A percentile compares a stretch with the other conserved stretches of the same genome.
These are phyloP conservation scores for Cadophora sp. DNA, from an alignment of 2,329 filamentous ascomycete genomes.

Conservation along the genomic window DNA sequence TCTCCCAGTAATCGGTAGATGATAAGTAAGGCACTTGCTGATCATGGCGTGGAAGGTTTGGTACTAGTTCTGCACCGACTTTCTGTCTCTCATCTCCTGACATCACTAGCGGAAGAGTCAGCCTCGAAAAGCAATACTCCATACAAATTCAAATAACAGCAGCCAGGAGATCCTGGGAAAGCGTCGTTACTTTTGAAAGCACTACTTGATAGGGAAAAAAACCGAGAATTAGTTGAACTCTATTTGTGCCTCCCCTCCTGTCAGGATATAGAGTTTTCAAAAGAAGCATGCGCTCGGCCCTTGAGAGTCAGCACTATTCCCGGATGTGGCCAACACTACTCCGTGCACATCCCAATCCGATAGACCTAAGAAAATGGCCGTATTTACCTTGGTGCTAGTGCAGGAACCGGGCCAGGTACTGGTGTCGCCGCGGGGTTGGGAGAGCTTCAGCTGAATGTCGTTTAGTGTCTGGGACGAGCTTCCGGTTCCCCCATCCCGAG, in stretches of 20 bases:
- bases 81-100: background rate
- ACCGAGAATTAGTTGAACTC: background rate
- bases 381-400: conserved; percentile 6
- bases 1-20: background rate
- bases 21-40: background rate
- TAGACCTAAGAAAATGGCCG: background rate
- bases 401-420: background rate
- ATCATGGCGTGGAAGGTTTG: background rate
- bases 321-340: background rate
- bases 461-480: background rate
- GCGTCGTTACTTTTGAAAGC: background rate
- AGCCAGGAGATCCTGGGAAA: background rate
- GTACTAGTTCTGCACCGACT: background rate
- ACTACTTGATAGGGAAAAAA: background rate
- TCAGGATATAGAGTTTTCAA: background rate
- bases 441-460: background rate
- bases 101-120: background rate
- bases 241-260: background rate
- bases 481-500: background rate
- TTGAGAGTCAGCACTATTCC: background rate
- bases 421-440: background rate
- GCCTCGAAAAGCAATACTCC: background rate
- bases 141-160: background rate
- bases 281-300: conserved; percentile 5
- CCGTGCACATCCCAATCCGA: background rate